Conservation (phyloP, 345 rosid species). For the Alliaria petiolata region DNA sequence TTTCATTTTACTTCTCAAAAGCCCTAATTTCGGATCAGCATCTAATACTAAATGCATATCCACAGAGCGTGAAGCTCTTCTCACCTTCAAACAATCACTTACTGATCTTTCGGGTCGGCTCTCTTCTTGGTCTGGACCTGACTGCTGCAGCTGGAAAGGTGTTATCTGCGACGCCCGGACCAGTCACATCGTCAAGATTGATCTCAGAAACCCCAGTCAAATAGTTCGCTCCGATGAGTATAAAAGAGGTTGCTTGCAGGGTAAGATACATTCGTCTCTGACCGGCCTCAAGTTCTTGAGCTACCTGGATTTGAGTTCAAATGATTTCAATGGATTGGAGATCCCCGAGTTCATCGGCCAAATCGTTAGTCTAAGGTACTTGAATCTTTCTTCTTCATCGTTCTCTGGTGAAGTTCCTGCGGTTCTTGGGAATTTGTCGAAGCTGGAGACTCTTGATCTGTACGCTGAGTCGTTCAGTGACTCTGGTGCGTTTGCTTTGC, state of each 20-base stretch:
- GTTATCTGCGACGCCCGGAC: conserved; percentile 30
- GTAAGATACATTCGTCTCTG: conserved; percentile 41
- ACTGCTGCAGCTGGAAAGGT: conserved; percentile 49
- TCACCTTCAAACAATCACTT: conserved; percentile 35
- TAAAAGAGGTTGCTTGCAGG: conserved; percentile 28
- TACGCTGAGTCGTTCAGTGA: conserved; percentile 36
- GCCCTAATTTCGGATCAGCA: background rate
- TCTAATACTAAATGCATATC: conserved; percentile 21
- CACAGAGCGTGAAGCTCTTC: conserved; percentile 42
- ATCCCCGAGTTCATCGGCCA: conserved; percentile 39
- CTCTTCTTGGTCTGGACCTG: conserved; percentile 44
- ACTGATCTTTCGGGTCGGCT: conserved; percentile 39
- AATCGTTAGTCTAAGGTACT: conserved; percentile 24
- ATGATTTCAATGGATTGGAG: conserved; percentile 30
- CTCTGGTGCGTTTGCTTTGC: conserved; percentile 25
- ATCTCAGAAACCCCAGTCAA: conserved; percentile 35
- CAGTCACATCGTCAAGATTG: conserved; percentile 34
- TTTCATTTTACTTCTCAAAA: conserved; percentile 7
- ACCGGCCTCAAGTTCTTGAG: conserved; percentile 34
- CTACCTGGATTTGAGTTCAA: conserved; percentile 40
- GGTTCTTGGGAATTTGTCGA: conserved; percentile 39
- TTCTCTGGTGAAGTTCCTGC: conserved; percentile 38
- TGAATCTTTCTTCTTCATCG: conserved; percentile 38
- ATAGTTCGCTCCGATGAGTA: conserved; percentile 13
- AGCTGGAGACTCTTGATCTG: conserved; percentile 40